These are phyloP conservation scores for Trichopus zeylanicus DNA, from an alignment of 116 monocot species.

Conservation along the genomic window DNA sequence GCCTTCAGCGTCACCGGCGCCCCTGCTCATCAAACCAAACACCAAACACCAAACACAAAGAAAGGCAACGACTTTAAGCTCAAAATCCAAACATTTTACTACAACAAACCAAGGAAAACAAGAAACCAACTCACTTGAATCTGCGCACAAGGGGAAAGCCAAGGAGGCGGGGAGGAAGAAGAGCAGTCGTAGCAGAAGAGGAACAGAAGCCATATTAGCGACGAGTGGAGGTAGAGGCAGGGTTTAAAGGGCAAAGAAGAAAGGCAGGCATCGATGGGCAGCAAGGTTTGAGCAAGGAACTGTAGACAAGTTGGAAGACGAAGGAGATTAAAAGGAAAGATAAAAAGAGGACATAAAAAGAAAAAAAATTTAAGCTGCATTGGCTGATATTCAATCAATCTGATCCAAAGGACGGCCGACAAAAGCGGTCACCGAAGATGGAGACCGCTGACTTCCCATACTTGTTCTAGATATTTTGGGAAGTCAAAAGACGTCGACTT, in stretches of 20 bases:
- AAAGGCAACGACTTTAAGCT: not conserved
- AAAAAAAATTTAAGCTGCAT: too few relatives aligned
- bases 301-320: too few relatives aligned
- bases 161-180: constrained; percentile 20
- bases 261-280: too few relatives aligned
- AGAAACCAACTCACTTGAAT: constrained; percentile 47
- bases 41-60: not conserved
- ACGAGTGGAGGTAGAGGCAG: not conserved
- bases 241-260: not conserved
- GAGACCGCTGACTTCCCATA: too few relatives aligned
- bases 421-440: too few relatives aligned
- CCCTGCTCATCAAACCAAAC: constrained; percentile 23
- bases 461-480: too few relatives aligned
- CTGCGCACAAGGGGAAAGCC: constrained; percentile 59
- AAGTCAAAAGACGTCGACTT: too few relatives aligned
- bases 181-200: constrained; percentile 6
- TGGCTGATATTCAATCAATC: too few relatives aligned
- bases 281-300: too few relatives aligned
- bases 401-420: too few relatives aligned
- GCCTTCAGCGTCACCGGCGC: constrained; percentile 47
- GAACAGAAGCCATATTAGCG: not conserved
- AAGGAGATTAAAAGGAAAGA: too few relatives aligned
- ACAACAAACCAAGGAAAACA: constrained; percentile 1
- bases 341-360: too few relatives aligned
- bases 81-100: not conserved